Evolutionary conservation across 116 monocot species (phyloP).

Genomic region (Phalaenopsis hybrid): DNA sequence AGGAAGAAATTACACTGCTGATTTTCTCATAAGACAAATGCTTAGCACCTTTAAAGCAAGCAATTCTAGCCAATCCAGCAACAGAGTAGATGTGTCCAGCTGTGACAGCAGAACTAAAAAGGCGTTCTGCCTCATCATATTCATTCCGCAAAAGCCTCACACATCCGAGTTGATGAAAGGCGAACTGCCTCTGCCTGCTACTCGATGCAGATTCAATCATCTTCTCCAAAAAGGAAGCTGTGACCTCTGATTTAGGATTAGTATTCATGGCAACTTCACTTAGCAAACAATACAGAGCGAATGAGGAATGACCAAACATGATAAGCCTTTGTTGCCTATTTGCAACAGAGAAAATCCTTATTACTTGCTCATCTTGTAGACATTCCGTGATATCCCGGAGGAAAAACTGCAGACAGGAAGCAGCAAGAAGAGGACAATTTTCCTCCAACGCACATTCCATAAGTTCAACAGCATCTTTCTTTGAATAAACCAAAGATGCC

Average conservation of each 20-base stretch:
- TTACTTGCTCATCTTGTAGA: conserved; percentile 17
- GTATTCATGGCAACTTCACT: conserved; percentile 22
- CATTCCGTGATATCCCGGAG: conserved; percentile 14
- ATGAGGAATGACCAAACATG: conserved; percentile 22
- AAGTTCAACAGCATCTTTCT: conserved; percentile 21
- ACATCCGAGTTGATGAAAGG: conserved; percentile 22
- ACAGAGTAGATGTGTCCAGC: conserved; percentile 27
- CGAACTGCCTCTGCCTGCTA: conserved; percentile 19
- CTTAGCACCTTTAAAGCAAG: conserved; percentile 16
- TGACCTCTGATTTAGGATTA: conserved; percentile 8
- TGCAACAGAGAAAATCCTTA: conserved; percentile 15
- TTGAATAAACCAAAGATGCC: conserved; percentile 20
- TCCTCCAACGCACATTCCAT: conserved; percentile 29
- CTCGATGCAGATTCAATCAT: conserved; percentile 11
- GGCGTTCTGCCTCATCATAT: conserved; percentile 20
- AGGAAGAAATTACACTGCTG: conserved; percentile 20
- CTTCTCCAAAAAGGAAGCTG: conserved; percentile 21
- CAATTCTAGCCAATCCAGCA: conserved; percentile 28
- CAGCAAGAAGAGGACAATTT: conserved; percentile 19
- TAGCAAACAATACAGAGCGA: conserved; percentile 23
- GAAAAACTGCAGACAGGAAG: conserved; percentile 19
- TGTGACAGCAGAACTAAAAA: conserved; percentile 20
- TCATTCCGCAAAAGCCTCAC: conserved; percentile 29
- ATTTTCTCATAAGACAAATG: conserved; percentile 22
- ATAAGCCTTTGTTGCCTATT: conserved; percentile 17